Percentiles rank a stretch among this genome's conserved stretches.
Conservation (phyloP, 2,329 filamentous ascomycete species). For the Phialocephala sp. region DNA sequence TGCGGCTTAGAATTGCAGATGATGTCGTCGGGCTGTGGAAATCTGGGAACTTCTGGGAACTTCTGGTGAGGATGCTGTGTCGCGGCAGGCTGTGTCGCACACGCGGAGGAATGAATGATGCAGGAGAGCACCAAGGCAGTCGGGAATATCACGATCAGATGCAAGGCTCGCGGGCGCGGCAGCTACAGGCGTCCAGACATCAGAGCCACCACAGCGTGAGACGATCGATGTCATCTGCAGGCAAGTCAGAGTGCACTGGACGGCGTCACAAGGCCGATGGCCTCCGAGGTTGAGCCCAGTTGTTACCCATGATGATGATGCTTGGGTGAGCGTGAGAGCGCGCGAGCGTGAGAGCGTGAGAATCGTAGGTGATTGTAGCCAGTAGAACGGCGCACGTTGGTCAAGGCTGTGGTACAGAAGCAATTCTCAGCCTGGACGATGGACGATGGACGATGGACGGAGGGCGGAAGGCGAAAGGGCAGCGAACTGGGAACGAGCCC, state of each 20-base stretch:
- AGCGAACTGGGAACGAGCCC: too few relatives aligned
- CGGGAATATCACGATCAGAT: slow-evolving; percentile 9
- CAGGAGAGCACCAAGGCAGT: background rate
- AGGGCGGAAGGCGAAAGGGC: background rate
- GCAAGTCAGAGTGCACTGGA: background rate
- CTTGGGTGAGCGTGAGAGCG: background rate
- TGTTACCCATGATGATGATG: too few relatives aligned
- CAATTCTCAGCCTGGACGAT: background rate
- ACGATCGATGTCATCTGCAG: background rate
- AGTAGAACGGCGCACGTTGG: slow-evolving; percentile 35
- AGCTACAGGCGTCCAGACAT: background rate
- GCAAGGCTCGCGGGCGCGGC: background rate
- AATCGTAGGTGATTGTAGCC: slow-evolving; percentile 12
- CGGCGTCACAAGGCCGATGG: background rate
- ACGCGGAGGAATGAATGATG: background rate
- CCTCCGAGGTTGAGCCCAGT: slow-evolving; percentile 13
- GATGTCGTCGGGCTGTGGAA: background rate
- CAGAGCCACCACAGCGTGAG: background rate
- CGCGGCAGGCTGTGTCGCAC: background rate
- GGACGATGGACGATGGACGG: background rate
- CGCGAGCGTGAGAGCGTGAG: background rate
- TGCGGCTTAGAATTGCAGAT: background rate
- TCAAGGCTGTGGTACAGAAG: slow-evolving; percentile 25
- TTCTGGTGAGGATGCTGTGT: too few relatives aligned
- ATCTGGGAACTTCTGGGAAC: background rate